Percentiles rank a stretch among this genome's conserved stretches.
These are phyloP conservation scores for Hsuehochloa calcarea DNA, from an alignment of 176 grass and related monocot genomes.

Conservation along the genomic window DNA sequence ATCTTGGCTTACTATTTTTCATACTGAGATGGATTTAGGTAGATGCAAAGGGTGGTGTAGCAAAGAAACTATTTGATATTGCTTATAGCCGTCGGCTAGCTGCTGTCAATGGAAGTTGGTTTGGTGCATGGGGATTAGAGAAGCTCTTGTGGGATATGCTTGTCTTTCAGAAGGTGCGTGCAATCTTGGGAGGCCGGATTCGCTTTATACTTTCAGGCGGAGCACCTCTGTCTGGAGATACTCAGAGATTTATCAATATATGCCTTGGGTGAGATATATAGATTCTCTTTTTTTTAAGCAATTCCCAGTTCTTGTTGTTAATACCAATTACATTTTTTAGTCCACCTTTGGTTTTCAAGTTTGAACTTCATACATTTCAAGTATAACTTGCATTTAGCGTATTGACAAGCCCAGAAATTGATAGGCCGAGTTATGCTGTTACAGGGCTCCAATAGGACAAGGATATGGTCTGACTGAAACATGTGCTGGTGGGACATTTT, in stretches of 20 bases:
- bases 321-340: background rate
- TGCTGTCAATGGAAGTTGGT: slow-evolving; percentile 93
- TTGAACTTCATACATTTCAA: slow-evolving; percentile 4
- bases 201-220: slow-evolving; percentile 90
- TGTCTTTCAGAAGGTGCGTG: slow-evolving; percentile 76
- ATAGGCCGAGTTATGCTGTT: slow-evolving; percentile 15
- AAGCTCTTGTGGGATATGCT: slow-evolving; percentile 84
- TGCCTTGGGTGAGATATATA: slow-evolving; percentile 84
- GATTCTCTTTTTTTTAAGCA: background rate
- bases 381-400: background rate
- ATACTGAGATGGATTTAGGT: slow-evolving; percentile 49
- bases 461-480: slow-evolving; percentile 99
- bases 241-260: slow-evolving; percentile 97
- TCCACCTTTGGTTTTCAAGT: background rate
- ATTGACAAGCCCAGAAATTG: slow-evolving; percentile 11
- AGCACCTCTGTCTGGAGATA: slow-evolving; percentile 78
- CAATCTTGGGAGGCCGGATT: slow-evolving; percentile 73
- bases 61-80: slow-evolving; percentile 82
- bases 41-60: slow-evolving; percentile 75
- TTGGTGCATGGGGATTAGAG: slow-evolving; percentile 92
- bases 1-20: background rate
- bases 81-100: slow-evolving; percentile 79
- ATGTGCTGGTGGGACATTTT: slow-evolving; percentile 88
- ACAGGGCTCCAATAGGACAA: slow-evolving; percentile 86
- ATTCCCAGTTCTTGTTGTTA: background rate